Evolutionary conservation across 163 green algal genomes (phyloP), one percentile per base, ranked within the genome.

Genomic region (Prototheca stagnorum): DNA sequence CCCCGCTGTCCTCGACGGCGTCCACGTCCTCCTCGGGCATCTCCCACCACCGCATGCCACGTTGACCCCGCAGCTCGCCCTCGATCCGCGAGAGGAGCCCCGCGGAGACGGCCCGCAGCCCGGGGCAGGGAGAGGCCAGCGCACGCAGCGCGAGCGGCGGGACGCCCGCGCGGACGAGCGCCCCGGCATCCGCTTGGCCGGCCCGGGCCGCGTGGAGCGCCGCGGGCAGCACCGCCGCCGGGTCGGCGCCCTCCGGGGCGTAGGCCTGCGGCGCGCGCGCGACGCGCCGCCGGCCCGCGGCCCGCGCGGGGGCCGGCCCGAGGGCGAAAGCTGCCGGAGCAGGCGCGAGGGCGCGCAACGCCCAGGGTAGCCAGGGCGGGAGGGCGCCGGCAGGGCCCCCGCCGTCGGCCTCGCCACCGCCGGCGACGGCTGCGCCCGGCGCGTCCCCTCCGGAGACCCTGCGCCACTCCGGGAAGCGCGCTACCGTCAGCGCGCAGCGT

Each of bases 401-500:
- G 36, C 17, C 36, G 36, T 19, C 9, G 17, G 6, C 11, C 36
- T n/a, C 36, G 36, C 15, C 36, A n/a, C 9, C 1, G 36, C 9
- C 1, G 36, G 36, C 6, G 36, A n/a, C 14, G 8, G 36, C 11
- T 14, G 33, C 33, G 21, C 40, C 8, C 22, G 40, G 17, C 22
- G 40, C 17, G 40, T 31, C 9, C 29, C 40, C 22, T 8, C 35
- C 8, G 49, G 17, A n/a, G 14, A 73, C 37, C 6, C 2, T 15
- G 35, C 59, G 47, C 24, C 37, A 53, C 34, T 73, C 63, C 7
- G 59, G 59, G 25, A 62, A 73, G 49, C 59, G 53, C 20, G 37
- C 45, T 4, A 33, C 49, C 2, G 37, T 48, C 19, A 73, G 54
- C 12, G 53, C 63, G 35, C 26, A 56, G 1, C 63, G 44, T 1